Base-by-base conservation (phyloP, 148 eudicot genomes). In the Chenopodium quinoa region DNA sequence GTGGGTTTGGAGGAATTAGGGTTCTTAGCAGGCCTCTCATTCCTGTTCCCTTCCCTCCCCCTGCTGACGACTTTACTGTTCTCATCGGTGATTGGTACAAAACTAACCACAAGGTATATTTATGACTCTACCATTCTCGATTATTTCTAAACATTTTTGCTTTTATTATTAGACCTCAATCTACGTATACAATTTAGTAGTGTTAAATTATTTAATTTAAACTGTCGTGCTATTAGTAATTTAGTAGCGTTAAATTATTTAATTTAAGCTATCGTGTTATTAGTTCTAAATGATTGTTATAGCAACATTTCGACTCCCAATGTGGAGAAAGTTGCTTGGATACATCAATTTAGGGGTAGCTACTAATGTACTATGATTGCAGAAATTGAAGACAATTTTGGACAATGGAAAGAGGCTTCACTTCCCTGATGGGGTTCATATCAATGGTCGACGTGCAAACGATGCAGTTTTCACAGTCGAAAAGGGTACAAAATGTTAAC, bases 81-180 rank as follows among this genome's bases (percentile, higher is more conserved):
- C 93, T 94, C 17, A 86, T 91, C 1, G 97, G 97, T 20, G 97
- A 92, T 82, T 93, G 97, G 94, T 90, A 92, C 86, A 84, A 67
- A 67, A 14, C 75, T 0, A 76, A 88, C 54, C 95, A 92, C 85
- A 69, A 22, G 91, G 95, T 91, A 81, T n/a, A 16, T 23, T 50
- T 23, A 29, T 19, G 14, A 2, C 1, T 56, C n/a, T 16, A 60
- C 27, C 37, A 48, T 77, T 19, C 2, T 48, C 23, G 1, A 14
- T 14, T 58, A 14, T 62, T n/a, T 22, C 63, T 58, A 19, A n/a
- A 62, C 8, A 20, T 17, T 14, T 4, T 56, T 19, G 1, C 22
- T 56, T 56, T 56, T 13, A 56, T 14, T 56, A 50, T 50, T 50
- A 50, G 54, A 50, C 54, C 54, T 50, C 54, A 13, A 50, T 2